A percentile compares a stretch with the other conserved stretches of the same genome.
These are phyloP conservation scores for Bipolaris victoriae DNA, from an alignment of 2,329 filamentous ascomycete genomes.

Conservation along the genomic window DNA sequence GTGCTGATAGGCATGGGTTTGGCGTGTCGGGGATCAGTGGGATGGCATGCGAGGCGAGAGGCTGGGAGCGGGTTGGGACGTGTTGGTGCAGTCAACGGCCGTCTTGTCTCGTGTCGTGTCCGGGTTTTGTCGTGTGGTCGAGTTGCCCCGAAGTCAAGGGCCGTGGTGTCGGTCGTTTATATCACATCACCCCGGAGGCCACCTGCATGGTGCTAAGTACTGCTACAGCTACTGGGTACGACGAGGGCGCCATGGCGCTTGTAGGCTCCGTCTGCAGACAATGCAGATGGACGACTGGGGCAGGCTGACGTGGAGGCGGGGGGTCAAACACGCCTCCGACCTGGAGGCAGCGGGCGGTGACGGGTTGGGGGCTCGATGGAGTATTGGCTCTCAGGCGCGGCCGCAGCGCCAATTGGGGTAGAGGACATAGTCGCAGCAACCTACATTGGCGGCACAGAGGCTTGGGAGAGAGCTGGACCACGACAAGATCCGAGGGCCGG, in stretches of 20 bases:
- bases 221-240: conserved; percentile 7
- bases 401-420: not conserved
- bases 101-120: not conserved
- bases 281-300: conserved; percentile 2
- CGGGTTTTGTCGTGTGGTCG: not conserved
- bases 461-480: not conserved
- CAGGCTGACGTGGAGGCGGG: conserved; percentile 13
- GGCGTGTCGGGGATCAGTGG: not conserved
- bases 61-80: not conserved
- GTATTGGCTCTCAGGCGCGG: conserved; percentile 13
- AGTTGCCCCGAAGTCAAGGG: not conserved
- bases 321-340: conserved; percentile 9
- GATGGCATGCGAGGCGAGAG: not conserved
- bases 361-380: conserved; percentile 8
- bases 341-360: conserved; percentile 11
- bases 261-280: conserved; percentile 15
- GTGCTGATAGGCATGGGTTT: conserved; percentile 18
- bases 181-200: conserved; percentile 13
- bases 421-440: too few species aligned
- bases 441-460: conserved; percentile 1
- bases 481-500: conserved; percentile 9
- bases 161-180: conserved; percentile 6
- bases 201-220: conserved; percentile 16
- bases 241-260: conserved; percentile 15
- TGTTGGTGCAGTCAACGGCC: conserved; percentile 1